Evolutionary conservation across 441 rosid genomes (phyloP), one percentile per base, ranked within the genome.

Genomic region (Kokia cookei): DNA sequence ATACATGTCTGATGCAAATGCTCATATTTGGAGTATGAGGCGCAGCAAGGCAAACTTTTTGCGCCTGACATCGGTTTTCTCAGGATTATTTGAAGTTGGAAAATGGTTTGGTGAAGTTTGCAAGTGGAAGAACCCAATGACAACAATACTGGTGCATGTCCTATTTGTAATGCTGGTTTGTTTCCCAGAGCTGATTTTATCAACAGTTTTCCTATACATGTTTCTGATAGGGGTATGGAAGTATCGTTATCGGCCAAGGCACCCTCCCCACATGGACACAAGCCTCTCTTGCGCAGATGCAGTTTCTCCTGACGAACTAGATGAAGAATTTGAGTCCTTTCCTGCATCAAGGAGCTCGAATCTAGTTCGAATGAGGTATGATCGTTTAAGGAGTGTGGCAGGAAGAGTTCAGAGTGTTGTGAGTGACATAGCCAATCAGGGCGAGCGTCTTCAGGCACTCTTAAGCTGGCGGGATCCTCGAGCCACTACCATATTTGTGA

Each of bases 1-100:
- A 68, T 91, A 89, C 85, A 93, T 96, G 86, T 86, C 97, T 17
- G 98, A 89, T 83, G 88, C 91, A n/a, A 74, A 87, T 72, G 82
- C 96, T 22, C 99, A 93, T 83, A 79, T 92, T 17, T 96, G 97
- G 97, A 96, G 99, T 86, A 87, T 93, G 95, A 87, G 99, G 85
- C 88, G 91, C 71, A 93, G 99, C 87, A 86, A 93, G 82, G 98
- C 98, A 5, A 93, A 96, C 82, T 89, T 96, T 64, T 89, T 80
- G 72, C 86, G 98, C 45, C 75, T 96, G 69, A 89, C 77, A 85
- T 69, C 92, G 0, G 96, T 93, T 65, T 90, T 93, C 85, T 82
- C 93, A 0, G 85, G 96, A 66, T 65, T 93, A 57, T 65, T 93
- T 0, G 75, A 90, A 0, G 81, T 84, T 3, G 88, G 88, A 43